Evolutionary conservation across 164 flowering plant genomes (phyloP).

Genomic region (Echeveria elegans): DNA sequence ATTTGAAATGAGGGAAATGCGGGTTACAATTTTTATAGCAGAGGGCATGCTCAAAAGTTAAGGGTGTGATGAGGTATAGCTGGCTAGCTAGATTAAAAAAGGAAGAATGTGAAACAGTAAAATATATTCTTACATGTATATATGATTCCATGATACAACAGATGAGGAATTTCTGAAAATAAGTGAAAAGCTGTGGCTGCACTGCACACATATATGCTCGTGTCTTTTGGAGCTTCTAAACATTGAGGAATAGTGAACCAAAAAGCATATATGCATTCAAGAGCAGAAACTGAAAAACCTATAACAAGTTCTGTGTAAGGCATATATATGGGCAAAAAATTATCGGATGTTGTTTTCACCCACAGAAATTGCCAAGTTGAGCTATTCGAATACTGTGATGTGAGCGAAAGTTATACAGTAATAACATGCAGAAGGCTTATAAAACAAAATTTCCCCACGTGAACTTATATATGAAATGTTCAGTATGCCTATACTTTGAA

Average conservation of each 20-base stretch:
- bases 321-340: neutral
- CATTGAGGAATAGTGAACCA: neutral
- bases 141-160: neutral
- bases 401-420: neutral
- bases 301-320: neutral
- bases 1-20: slow-evolving; percentile 6
- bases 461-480: neutral
- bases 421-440: neutral
- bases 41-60: neutral
- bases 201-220: neutral
- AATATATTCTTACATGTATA: neutral
- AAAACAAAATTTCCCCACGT: neutral
- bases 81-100: neutral
- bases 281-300: neutral
- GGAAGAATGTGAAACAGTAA: neutral
- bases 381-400: slow-evolving; percentile 2
- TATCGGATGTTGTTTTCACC: neutral
- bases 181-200: slow-evolving; percentile 5
- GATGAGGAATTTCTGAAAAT: neutral
- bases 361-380: neutral
- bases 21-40: neutral
- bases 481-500: neutral
- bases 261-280: slow-evolving; percentile 3
- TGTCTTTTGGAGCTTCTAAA: slow-evolving; percentile 2
- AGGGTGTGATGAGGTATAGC: slow-evolving; percentile 1